Evolutionary conservation across 371 early-diverging fungal species (phyloP).

Genomic region (Caulochytrium protostelioides): DNA sequence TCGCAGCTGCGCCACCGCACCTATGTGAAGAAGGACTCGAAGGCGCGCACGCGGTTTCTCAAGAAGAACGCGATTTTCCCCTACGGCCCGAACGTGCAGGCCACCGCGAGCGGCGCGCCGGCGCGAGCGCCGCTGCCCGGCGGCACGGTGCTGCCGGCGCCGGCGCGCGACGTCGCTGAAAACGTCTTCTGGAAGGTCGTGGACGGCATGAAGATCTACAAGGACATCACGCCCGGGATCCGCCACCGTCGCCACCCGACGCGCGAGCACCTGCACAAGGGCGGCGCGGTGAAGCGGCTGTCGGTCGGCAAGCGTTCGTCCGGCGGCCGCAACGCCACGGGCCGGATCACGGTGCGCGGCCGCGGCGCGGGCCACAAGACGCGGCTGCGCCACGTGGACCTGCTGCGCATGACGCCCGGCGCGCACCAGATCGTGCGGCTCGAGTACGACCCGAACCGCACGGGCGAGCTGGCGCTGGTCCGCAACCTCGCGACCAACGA

Average conservation of each 20-base stretch:
- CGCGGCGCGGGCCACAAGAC: constrained; percentile 88
- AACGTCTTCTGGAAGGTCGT: constrained; percentile 24
- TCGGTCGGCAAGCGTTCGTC: constrained; percentile 48
- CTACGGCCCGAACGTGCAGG: too few species aligned
- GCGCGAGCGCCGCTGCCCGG: too few species aligned
- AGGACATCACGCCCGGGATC: constrained; percentile 69
- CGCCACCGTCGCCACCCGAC: constrained; percentile 63
- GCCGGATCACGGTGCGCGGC: constrained; percentile 77
- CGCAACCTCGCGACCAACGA: constrained; percentile 48
- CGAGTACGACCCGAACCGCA: constrained; percentile 87
- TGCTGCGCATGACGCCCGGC: constrained; percentile 50
- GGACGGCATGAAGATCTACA: constrained; percentile 56
- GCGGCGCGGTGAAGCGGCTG: constrained; percentile 55
- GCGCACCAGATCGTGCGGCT: constrained; percentile 63
- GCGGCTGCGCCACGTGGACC: constrained; percentile 71
- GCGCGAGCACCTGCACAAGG: constrained; percentile 76
- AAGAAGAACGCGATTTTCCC: too few species aligned
- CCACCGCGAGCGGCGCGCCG: too few species aligned
- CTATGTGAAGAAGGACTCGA: too few species aligned
- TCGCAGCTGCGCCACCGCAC: too few species aligned
- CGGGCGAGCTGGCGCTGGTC: constrained; percentile 76
- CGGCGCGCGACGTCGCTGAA: too few species aligned
- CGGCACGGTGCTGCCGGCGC: too few species aligned
- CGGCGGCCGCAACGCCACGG: constrained; percentile 70
- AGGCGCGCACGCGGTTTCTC: too few species aligned